phyloP scores from a whole-genome alignment of 2,329 filamentous ascomycete species.

The Mycogone perniciosa region DNA sequence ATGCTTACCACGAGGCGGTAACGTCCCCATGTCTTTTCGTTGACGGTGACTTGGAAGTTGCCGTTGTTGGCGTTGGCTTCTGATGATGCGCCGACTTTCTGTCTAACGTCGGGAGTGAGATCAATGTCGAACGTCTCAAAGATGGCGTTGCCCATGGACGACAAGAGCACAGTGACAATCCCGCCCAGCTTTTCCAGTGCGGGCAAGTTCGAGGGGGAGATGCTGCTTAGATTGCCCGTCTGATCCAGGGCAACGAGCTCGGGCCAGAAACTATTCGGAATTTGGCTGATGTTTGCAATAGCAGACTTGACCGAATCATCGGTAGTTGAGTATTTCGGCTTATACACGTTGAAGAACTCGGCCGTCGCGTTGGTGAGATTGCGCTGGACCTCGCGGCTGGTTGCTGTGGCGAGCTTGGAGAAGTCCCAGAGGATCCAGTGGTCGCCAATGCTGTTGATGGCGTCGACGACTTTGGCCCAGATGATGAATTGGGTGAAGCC shows the following conservation, averaged over 20 bases:
- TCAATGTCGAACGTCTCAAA: slow-evolving; percentile 28
- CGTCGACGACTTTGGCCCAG: slow-evolving; percentile 36
- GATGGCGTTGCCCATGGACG: slow-evolving; percentile 24
- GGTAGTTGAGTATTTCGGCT: slow-evolving; percentile 20
- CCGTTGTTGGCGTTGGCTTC: not conserved
- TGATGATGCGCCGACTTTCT: not conserved
- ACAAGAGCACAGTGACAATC: slow-evolving; percentile 11
- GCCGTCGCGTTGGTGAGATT: slow-evolving; percentile 14
- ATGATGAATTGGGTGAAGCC: slow-evolving; percentile 52
- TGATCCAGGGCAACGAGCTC: slow-evolving; percentile 9
- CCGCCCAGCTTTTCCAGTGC: slow-evolving; percentile 5
- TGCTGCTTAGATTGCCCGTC: slow-evolving; percentile 7
- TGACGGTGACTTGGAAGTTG: slow-evolving; percentile 20
- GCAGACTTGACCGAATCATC: slow-evolving; percentile 18
- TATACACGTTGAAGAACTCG: slow-evolving; percentile 23
- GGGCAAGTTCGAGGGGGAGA: slow-evolving; percentile 4
- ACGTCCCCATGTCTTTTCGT: slow-evolving; percentile 18
- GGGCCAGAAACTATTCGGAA: slow-evolving; percentile 25
- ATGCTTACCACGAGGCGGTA: slow-evolving; percentile 27
- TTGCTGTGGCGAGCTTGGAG: slow-evolving; percentile 13
- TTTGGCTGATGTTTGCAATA: slow-evolving; percentile 22
- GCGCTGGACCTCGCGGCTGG: slow-evolving; percentile 16
- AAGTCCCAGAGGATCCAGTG: slow-evolving; percentile 13
- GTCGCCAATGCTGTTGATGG: slow-evolving; percentile 17
- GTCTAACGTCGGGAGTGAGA: slow-evolving; percentile 11